Base-by-base conservation (phyloP, 225 moss, liverwort and hornwort genomes). In the Ulota crispa region DNA sequence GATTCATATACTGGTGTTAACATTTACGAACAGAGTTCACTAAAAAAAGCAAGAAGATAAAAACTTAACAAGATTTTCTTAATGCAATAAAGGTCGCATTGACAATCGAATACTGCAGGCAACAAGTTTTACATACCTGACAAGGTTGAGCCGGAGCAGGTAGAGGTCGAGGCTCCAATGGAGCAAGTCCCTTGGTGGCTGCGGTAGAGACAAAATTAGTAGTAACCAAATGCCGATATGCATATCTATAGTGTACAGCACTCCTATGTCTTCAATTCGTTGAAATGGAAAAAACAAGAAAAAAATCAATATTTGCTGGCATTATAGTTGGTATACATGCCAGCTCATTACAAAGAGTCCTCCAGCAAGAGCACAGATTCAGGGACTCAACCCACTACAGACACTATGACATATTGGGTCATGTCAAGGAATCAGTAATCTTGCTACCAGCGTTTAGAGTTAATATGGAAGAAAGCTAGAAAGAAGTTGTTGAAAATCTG, bases 131-230 rank as follows among this genome's bases (percentile, higher is more conserved):
- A 67, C 37, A 70, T 62, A 91, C 91, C 85, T 75, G 88, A 78
- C 71, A 77, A 81, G 88, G 79, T 73, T 78, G 85, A 73, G 75
- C 3, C 52, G 77, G 80, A 32, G 52, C 63, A 72, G 63, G 71
- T 34, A 69, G 37, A 31, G 78, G 84, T 77, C 47, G 83, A 83
- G 82, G 80, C 82, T 91, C 89, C 39, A 87, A 30, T 67, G 73
- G 37, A 79, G 83, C 45, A 76, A 83, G 65, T 69, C 78, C 91
- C 45, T 72, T 32, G 43, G 75, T 71, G 62, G 81, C 73, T 81
- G 76, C 79, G 42, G 80, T 55, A 39, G 69, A 62, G 26, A 72
- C 64, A 70, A 63, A 69, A 27, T 82, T 77, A 82, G 73, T 57
- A 78, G 23, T 59, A 54, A 79, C 24, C 62, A 66, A 20, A 68